Percentiles rank a stretch among this genome's conserved stretches.
phyloP scores from a whole-genome alignment of 2,329 filamentous ascomycete genomes.

The Epichloe uncinata region DNA sequence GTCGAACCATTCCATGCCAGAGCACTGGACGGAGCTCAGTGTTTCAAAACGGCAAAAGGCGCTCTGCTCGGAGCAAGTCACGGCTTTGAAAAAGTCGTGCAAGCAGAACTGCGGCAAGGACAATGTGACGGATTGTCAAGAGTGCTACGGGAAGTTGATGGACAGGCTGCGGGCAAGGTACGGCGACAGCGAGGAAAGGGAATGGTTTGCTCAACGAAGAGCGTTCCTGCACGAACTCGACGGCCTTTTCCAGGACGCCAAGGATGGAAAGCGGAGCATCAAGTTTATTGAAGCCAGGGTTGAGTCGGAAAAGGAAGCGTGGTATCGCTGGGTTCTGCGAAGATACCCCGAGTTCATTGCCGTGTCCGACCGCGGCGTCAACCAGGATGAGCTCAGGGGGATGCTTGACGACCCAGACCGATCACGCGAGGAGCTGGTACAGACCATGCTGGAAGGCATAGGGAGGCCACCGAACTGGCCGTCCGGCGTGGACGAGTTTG shows the following conservation, averaged over 20 bases:
- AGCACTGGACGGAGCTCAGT: constrained; percentile 27
- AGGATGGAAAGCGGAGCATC: constrained; percentile 28
- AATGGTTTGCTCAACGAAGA: constrained; percentile 39
- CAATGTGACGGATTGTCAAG: constrained; percentile 31
- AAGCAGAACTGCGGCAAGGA: constrained; percentile 27
- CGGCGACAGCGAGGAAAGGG: constrained; percentile 20
- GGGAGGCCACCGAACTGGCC: constrained; percentile 21
- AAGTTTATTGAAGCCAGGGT: constrained; percentile 36
- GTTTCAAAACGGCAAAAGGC: constrained; percentile 18
- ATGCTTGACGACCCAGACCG: constrained; percentile 25
- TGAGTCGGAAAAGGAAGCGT: constrained; percentile 36
- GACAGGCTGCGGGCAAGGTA: constrained; percentile 29
- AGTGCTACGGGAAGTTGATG: constrained; percentile 35
- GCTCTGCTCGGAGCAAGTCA: constrained; percentile 28
- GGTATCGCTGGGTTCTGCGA: constrained; percentile 35
- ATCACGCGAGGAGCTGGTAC: constrained; percentile 23
- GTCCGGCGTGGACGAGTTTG: constrained; percentile 20
- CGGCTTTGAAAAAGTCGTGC: constrained; percentile 30
- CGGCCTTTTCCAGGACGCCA: constrained; percentile 33
- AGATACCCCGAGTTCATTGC: constrained; percentile 25
- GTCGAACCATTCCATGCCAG: constrained; percentile 18
- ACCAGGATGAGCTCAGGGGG: constrained; percentile 19
- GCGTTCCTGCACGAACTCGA: constrained; percentile 38
- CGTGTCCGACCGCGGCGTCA: constrained; percentile 16
- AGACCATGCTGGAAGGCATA: constrained; percentile 23